Percentiles rank a stretch among this genome's conserved stretches.
phyloP scores from a whole-genome alignment of 768 basidiomycete genomes.

The Clavulina sp. region DNA sequence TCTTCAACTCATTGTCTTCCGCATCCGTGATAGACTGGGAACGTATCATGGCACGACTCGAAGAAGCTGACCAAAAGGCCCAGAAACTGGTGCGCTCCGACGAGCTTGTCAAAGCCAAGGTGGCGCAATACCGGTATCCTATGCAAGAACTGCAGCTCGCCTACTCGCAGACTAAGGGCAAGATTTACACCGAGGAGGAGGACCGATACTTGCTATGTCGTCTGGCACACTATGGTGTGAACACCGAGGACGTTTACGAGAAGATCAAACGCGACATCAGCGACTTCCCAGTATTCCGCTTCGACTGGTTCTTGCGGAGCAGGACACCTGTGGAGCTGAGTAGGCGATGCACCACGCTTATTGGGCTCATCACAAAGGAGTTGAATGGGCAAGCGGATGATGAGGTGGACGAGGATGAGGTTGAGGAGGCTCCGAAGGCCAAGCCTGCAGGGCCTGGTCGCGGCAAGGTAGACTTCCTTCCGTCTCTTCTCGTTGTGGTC shows the following conservation, averaged over 20 bases:
- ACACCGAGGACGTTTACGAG: slow-evolving; percentile 79
- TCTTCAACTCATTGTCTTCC: neutral
- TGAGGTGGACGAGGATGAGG: slow-evolving; percentile 48
- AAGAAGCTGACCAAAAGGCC: slow-evolving; percentile 79
- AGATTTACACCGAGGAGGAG: slow-evolving; percentile 92
- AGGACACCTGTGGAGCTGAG: slow-evolving; percentile 77
- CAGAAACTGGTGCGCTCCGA: slow-evolving; percentile 71
- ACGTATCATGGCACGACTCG: slow-evolving; percentile 65
- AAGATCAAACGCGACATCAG: slow-evolving; percentile 90
- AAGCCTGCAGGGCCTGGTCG: slow-evolving; percentile 6
- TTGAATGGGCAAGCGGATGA: slow-evolving; percentile 27
- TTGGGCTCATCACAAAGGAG: slow-evolving; percentile 89
- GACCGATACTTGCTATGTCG: slow-evolving; percentile 88
- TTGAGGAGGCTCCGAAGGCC: slow-evolving; percentile 8
- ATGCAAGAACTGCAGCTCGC: slow-evolving; percentile 95
- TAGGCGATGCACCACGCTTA: slow-evolving; percentile 69
- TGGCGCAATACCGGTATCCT: slow-evolving; percentile 66
- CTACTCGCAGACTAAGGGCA: slow-evolving; percentile 91
- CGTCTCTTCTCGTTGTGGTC: neutral
- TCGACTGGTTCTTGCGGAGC: slow-evolving; percentile 98
- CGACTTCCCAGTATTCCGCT: slow-evolving; percentile 92
- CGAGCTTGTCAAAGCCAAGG: slow-evolving; percentile 62
- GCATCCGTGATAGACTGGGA: slow-evolving; percentile 40
- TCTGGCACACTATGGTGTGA: slow-evolving; percentile 78
- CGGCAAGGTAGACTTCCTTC: slow-evolving; percentile 8